These are phyloP conservation scores for Arctium minus DNA, from an alignment of 129 eudicot species.

Conservation along the genomic window DNA sequence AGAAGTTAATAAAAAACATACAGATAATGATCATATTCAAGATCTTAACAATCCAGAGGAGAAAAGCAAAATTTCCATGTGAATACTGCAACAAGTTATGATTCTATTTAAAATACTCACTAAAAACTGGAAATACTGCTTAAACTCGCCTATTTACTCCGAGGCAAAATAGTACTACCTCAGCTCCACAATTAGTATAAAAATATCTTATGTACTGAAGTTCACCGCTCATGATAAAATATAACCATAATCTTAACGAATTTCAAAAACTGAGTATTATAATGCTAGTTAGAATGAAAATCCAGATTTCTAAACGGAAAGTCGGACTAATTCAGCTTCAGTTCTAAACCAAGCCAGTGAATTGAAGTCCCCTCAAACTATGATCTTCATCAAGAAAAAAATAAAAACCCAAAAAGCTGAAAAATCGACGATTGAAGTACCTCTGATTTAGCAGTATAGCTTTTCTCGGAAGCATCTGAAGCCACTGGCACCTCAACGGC, in stretches of 20 bases:
- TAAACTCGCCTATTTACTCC: background rate
- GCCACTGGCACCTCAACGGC: conserved; percentile 19
- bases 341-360: background rate
- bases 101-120: background rate
- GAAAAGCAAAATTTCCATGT: background rate
- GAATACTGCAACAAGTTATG: background rate
- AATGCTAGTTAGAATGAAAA: background rate
- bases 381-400: conserved; percentile 1
- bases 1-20: background rate
- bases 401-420: background rate
- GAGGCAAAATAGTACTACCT: background rate
- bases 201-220: background rate
- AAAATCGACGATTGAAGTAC: conserved; percentile 9
- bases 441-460: conserved; percentile 27
- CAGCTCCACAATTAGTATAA: background rate
- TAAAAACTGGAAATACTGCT: background rate
- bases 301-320: conserved; percentile 4
- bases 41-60: background rate
- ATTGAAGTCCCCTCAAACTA: background rate
- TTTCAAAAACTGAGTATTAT: background rate
- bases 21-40: background rate
- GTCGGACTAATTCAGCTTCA: background rate
- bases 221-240: background rate
- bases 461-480: conserved; percentile 14
- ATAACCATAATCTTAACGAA: background rate